phyloP scores from a whole-genome alignment of 1,284 basidiomycete species.

The Takashimella koratensis region DNA sequence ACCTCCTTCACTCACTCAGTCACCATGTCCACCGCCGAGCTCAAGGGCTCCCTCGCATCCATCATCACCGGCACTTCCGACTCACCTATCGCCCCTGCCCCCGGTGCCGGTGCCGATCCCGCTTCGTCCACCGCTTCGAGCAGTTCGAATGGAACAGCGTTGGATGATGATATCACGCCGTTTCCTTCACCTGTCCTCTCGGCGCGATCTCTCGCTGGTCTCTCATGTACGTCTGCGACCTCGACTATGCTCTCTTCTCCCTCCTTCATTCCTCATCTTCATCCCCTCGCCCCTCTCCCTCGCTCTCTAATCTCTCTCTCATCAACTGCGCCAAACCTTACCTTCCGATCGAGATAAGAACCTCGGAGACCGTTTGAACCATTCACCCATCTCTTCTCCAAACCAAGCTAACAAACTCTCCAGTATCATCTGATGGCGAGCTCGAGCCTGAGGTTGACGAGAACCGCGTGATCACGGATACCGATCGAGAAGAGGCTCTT shows the following conservation, averaged over 20 bases:
- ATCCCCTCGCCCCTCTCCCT: not conserved
- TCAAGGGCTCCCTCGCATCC: conserved; percentile 11
- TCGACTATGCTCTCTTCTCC: not conserved
- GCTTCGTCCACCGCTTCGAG: conserved; percentile 11
- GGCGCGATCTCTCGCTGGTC: conserved; percentile 34
- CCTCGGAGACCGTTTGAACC: too few species aligned
- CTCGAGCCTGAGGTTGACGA: conserved; percentile 44
- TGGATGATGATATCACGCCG: conserved; percentile 44
- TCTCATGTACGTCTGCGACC: conserved; percentile 41
- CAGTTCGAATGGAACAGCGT: not conserved
- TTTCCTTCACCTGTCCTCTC: conserved; percentile 40
- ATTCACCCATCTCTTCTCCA: too few species aligned
- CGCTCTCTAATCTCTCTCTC: not conserved
- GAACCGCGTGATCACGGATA: conserved; percentile 57
- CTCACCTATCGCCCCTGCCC: not conserved
- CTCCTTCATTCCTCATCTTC: not conserved
- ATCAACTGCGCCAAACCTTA: not conserved
- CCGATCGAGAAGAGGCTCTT: conserved; percentile 63
- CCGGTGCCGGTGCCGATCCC: conserved; percentile 21
- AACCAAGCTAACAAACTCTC: not conserved
- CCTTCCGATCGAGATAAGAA: too few species aligned
- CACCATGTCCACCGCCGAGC: not conserved
- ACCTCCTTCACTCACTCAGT: not conserved
- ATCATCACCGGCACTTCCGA: conserved; percentile 27
- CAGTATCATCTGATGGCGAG: conserved; percentile 45